Conservation (phyloP, 2,329 filamentous ascomycete species). For the Cercospora zeina region DNA sequence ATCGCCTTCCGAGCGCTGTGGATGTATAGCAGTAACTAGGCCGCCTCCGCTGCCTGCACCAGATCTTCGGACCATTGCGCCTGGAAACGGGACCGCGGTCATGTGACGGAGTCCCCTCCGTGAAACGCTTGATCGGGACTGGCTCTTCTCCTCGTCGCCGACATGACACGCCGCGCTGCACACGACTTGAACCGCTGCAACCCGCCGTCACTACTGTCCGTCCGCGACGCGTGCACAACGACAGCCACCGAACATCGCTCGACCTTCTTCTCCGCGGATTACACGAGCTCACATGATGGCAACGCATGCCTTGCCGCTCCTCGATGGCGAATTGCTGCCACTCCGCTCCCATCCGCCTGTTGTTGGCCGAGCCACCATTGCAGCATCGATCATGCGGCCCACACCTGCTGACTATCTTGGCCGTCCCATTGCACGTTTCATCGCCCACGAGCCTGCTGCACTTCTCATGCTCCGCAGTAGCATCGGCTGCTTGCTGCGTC, state of each 20-base stretch:
- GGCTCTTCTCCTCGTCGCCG: not conserved
- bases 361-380: not conserved
- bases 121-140: not conserved
- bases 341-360: not conserved
- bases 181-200: conserved; percentile 7
- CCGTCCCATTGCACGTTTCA: not conserved
- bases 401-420: not conserved
- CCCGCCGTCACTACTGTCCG: not conserved
- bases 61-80: no score
- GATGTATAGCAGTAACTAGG: no score
- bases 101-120: not conserved
- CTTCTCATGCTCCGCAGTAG: not conserved
- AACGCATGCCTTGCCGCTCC: not conserved
- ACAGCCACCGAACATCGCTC: not conserved
- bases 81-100: no score
- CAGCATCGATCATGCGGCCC: not conserved
- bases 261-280: conserved; percentile 14
- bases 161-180: not conserved
- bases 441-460: not conserved
- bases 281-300: conserved; percentile 11
- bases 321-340: not conserved
- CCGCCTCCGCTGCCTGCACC: no score
- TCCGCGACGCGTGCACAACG: not conserved
- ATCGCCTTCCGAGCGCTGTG: no score
- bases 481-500: not conserved